phyloP scores from a whole-genome alignment of 371 early-diverging fungal genomes.

The Coemansia sp. region DNA sequence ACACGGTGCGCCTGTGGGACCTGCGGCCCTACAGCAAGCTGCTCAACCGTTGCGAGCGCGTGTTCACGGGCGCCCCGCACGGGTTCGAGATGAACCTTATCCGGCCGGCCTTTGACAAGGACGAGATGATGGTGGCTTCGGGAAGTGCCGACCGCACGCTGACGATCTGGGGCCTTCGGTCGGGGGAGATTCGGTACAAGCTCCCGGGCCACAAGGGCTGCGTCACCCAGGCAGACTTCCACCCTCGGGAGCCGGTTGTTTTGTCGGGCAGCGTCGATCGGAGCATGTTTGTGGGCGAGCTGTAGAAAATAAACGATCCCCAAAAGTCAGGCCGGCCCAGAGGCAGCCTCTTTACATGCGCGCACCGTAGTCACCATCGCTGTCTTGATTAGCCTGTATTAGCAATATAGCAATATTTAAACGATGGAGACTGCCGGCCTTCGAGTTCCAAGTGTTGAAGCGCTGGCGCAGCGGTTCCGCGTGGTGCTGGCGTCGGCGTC shows the following conservation, averaged over 20 bases:
- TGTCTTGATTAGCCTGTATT: neutral
- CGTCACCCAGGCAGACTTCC: conserved; percentile 97
- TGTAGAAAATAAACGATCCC: conserved; percentile 24
- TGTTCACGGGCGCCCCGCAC: conserved; percentile 80
- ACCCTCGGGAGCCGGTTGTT: conserved; percentile 86
- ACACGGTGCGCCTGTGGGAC: conserved; percentile 94
- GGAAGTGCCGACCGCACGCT: conserved; percentile 94
- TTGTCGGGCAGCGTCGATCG: conserved; percentile 85
- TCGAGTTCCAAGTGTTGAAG: conserved; percentile 5
- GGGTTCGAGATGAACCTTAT: conserved; percentile 92
- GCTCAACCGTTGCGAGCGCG: conserved; percentile 56
- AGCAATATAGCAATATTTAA: neutral
- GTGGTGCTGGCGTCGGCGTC: conserved; percentile 81
- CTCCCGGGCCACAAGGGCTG: conserved; percentile 96
- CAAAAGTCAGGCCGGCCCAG: neutral
- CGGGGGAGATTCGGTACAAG: conserved; percentile 85
- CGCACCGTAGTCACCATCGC: no score
- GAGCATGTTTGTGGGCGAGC: conserved; percentile 84
- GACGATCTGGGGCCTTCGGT: conserved; percentile 92
- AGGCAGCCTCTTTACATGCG: neutral
- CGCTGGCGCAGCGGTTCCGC: conserved; percentile 49
- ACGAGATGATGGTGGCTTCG: conserved; percentile 85
- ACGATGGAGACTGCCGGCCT: neutral
- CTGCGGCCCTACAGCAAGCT: conserved; percentile 77
- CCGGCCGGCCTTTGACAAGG: conserved; percentile 85